Base-by-base conservation (phyloP, 2,329 filamentous ascomycete genomes). In the Pseudogymnoascus sp. region DNA sequence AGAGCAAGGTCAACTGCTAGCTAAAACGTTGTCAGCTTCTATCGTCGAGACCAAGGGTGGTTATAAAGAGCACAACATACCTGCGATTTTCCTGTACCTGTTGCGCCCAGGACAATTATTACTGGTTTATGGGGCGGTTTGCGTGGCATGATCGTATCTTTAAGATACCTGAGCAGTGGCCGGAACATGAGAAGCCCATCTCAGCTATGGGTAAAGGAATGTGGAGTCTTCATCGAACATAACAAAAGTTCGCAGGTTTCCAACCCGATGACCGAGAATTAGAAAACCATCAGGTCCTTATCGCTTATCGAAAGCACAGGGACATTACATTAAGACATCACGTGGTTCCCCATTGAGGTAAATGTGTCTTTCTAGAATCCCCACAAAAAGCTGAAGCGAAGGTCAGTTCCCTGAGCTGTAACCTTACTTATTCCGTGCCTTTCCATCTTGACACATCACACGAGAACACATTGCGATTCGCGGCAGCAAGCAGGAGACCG, bases 21-120 rank as follows among this genome's bases (percentile, higher is more conserved):
- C 73, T 74, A 60, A 28, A 59, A 63, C 53, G 21, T 31, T 31
- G 14, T 31, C 2, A 63, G 62, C 44, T 23, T 60, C 10, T 16
- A 11, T n/a, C 44, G 40, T 63, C 69, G 56, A 66, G 65, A 25
- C 47, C 11, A 21, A 4, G 12, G 5, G 6, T 33, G 11, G n/a
- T 35, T 21, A 18, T 16, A 11, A 59, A 2, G 16, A 25, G 31
- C 16, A 35, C 23, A 21, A 50, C 62, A 28, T 66, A 95, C 91
- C 79, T 95, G 88, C 40, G 92, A 96, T 77, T 96, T 96, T 66
- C 93, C 93, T 1, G 92, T 97, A 64, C 92, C 93, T 8, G 93
- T 97, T 59, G 92, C 90, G 68, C 93, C 93, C 59, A 97, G 81
- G 65, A 97, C 83, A 59, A 91, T 86, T 70, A 97, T 81, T 66